Conservation (phyloP, 1,139 yeast species). For the Spathaspora jeffriesii region DNA sequence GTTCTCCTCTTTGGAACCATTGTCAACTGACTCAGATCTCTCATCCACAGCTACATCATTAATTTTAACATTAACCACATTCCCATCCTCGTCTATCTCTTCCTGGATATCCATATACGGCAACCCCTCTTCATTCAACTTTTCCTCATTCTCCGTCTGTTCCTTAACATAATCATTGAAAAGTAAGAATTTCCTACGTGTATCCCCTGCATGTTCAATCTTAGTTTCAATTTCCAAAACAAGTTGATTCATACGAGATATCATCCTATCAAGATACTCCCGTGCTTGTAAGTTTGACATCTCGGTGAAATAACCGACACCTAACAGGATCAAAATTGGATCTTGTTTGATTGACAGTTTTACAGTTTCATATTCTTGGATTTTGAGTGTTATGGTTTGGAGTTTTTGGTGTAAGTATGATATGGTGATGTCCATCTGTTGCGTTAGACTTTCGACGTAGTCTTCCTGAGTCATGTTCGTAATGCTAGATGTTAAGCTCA, state of each 20-base stretch:
- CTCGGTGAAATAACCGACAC: slow-evolving; percentile 63
- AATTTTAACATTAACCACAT: slow-evolving; percentile 46
- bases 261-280: slow-evolving; percentile 40
- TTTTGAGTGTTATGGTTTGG: slow-evolving; percentile 10
- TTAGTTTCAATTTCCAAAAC: slow-evolving; percentile 39
- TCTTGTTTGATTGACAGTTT: slow-evolving; percentile 6
- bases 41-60: slow-evolving; percentile 17
- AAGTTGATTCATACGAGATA: slow-evolving; percentile 35
- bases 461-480: not conserved
- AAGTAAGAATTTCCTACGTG: slow-evolving; percentile 31
- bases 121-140: slow-evolving; percentile 42
- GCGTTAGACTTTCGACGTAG: slow-evolving; percentile 7
- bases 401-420: slow-evolving; percentile 15
- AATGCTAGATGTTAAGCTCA: too few relatives aligned
- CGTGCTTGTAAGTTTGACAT: slow-evolving; percentile 45
- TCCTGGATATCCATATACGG: slow-evolving; percentile 83
- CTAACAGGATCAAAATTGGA: slow-evolving; percentile 47
- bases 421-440: slow-evolving; percentile 17
- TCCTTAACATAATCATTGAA: slow-evolving; percentile 20
- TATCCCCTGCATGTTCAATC: slow-evolving; percentile 43
- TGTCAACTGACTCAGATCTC: not conserved
- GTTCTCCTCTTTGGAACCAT: too few relatives aligned
- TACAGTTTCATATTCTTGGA: not conserved
- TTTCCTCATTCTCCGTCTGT: slow-evolving; percentile 16
- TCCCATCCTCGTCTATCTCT: slow-evolving; percentile 80